A percentile compares a stretch with the other conserved stretches of the same genome.
phyloP scores from a whole-genome alignment of 768 basidiomycete genomes.

The Russula emetica region DNA sequence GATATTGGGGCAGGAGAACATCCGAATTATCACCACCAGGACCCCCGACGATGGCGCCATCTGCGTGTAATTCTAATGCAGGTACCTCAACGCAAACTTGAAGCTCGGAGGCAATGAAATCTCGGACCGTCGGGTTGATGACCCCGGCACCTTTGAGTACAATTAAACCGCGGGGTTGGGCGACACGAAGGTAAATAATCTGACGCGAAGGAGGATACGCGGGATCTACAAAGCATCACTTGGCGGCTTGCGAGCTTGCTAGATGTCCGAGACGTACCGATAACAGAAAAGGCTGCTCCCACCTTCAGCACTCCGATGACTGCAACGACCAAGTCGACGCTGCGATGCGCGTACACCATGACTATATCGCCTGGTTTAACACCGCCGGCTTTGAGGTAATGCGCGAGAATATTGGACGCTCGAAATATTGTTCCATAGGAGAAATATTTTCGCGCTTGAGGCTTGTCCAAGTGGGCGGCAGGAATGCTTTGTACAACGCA shows the following conservation, averaged over 20 bases:
- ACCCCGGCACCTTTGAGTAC: constrained; percentile 86
- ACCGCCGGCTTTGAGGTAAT: constrained; percentile 81
- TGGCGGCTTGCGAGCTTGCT: constrained; percentile 6
- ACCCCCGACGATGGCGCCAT: constrained; percentile 68
- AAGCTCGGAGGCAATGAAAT: constrained; percentile 73
- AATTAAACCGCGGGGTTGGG: constrained; percentile 85
- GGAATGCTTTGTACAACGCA: constrained; percentile 84
- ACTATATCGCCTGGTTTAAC: constrained; percentile 92
- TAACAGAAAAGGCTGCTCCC: constrained; percentile 95
- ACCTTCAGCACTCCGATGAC: constrained; percentile 96
- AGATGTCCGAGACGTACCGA: constrained; percentile 53
- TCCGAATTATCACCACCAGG: constrained; percentile 43
- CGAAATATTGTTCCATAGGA: constrained; percentile 77
- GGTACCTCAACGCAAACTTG: constrained; percentile 89
- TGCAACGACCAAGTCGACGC: constrained; percentile 93
- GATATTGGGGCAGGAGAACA: constrained; percentile 51
- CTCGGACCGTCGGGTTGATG: constrained; percentile 74
- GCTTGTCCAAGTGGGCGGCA: constrained; percentile 35
- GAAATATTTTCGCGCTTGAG: constrained; percentile 56
- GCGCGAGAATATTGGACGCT: constrained; percentile 86
- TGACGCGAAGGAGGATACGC: constrained; percentile 94
- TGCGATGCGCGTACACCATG: constrained; percentile 95
- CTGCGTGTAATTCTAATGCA: constrained; percentile 67
- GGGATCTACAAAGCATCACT: constrained; percentile 57
- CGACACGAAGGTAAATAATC: constrained; percentile 88